Conservation (phyloP, 441 rosid genomes). For the Pelargonium cotyledonis region DNA sequence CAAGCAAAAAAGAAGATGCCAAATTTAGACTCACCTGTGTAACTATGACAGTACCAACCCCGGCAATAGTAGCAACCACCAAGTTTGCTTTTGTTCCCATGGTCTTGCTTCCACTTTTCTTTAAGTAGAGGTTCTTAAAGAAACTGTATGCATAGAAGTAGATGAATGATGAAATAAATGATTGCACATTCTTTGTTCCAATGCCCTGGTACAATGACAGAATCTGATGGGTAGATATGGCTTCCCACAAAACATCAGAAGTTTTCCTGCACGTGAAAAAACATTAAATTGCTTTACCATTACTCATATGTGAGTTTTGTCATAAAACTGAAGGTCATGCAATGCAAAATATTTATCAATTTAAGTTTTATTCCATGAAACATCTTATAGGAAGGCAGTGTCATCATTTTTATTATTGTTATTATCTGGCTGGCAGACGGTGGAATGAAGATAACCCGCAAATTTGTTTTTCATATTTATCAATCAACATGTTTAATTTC, state of each 20-base stretch:
- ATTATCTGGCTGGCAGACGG: too few species aligned
- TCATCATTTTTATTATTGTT: too few species aligned
- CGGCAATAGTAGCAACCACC: slow-evolving; percentile 80
- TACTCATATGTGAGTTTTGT: too few species aligned
- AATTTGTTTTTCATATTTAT: too few species aligned
- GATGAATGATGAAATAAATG: slow-evolving; percentile 66
- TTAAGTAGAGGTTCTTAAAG: slow-evolving; percentile 63
- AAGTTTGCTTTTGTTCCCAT: slow-evolving; percentile 69
- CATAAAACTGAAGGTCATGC: too few species aligned
- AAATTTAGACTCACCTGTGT: slow-evolving; percentile 44
- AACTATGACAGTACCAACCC: slow-evolving; percentile 60
- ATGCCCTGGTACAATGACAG: slow-evolving; percentile 87
- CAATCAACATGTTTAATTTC: too few species aligned
- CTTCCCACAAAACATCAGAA: slow-evolving; percentile 90
- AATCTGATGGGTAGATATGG: slow-evolving; percentile 53
- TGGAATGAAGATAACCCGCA: too few species aligned
- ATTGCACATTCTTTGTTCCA: slow-evolving; percentile 84
- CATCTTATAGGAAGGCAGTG: too few species aligned
- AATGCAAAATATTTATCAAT: too few species aligned
- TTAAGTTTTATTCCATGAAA: too few species aligned
- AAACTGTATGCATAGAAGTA: slow-evolving; percentile 83
- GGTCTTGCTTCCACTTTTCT: slow-evolving; percentile 58
- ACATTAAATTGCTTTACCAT: too few species aligned
- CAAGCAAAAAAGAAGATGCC: not conserved
- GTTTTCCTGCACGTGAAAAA: slow-evolving; percentile 41